Conservation (phyloP, 495 filamentous ascomycete genomes). For the Annulohypoxylon stygium region DNA sequence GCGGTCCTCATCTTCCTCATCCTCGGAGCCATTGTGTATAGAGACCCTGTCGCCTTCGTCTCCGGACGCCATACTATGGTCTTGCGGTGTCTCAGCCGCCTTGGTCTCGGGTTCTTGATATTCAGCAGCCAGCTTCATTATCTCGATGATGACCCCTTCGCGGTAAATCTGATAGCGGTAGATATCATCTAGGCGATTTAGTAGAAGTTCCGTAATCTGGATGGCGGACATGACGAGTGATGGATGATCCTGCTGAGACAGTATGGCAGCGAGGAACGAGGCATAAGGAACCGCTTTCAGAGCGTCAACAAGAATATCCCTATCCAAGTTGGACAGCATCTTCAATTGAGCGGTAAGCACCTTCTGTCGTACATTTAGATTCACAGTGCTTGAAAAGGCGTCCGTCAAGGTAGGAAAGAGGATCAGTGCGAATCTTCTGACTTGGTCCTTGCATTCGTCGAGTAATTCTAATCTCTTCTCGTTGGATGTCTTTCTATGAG, state of each 20-base stretch:
- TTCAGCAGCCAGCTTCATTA: constrained; percentile 75
- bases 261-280: constrained; percentile 95
- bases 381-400: constrained; percentile 97
- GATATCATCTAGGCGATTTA: constrained; percentile 83
- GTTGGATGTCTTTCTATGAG: constrained; percentile 72
- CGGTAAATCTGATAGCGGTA: constrained; percentile 98
- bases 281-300: constrained; percentile 94
- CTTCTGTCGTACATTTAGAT: constrained; percentile 96
- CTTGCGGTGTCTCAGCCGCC: constrained; percentile 55
- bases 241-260: constrained; percentile 94
- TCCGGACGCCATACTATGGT: constrained; percentile 63
- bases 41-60: constrained; percentile 68
- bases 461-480: constrained; percentile 84
- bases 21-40: constrained; percentile 59
- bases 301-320: constrained; percentile 84
- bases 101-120: constrained; percentile 52
- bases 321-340: constrained; percentile 96
- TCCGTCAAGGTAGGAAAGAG: constrained; percentile 97
- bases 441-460: constrained; percentile 82
- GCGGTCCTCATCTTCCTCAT: constrained; percentile 63
- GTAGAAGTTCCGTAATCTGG: constrained; percentile 87
- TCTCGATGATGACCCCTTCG: constrained; percentile 95
- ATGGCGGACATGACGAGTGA: constrained; percentile 87
- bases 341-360: constrained; percentile 95
- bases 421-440: constrained; percentile 92